Base-by-base conservation (phyloP, 176 grass and related monocot species). In the Metroxylon sagu region DNA sequence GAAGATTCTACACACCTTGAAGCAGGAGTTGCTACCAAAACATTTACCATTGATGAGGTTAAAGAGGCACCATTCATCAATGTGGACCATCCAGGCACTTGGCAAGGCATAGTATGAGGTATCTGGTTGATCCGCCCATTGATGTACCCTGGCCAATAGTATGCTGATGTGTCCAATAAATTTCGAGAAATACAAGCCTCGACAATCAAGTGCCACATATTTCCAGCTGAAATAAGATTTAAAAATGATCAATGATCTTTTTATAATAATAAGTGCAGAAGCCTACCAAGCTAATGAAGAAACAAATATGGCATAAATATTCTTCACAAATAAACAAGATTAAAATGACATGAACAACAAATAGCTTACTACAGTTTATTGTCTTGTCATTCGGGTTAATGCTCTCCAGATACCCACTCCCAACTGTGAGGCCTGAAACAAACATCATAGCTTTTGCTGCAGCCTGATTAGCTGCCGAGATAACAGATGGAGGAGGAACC, bases 131-230 rank as follows among this genome's bases (percentile, higher is more conserved):
- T 67, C 67, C 62, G 83, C 74, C 67, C 66, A 77, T 62, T 82
- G 59, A 90, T 83, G 75, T 90, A 96, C 61, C 92, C 83, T 71
- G 80, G 83, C 92, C 86, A 90, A 65, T 62, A 90, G 53, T 96
- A 96, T 57, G 78, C 80, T 77, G 92, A 90, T 18, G 92, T 80
- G 48, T 96, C 92, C 77, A 96, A 74, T 57, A 90, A 90, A 29
- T 79, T 84, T 30, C 92, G 73, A 59, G 92, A 96, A 61, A 96
- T 96, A 77, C 92, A 96, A 54, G 83, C 89, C 72, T 96, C 92
- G 26, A 96, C 80, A 75, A 90, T 96, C 72, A 96, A 85, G 80
- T 96, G 92, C 15, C 83, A 35, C 92, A 96, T 82, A 79, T 85
- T 96, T 68, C 92, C 92, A 70, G 79, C 92, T 96, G 87, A 63